These are phyloP conservation scores for Fusarium sulawesiense DNA, from an alignment of 2,329 filamentous ascomycete genomes.

Conservation along the genomic window DNA sequence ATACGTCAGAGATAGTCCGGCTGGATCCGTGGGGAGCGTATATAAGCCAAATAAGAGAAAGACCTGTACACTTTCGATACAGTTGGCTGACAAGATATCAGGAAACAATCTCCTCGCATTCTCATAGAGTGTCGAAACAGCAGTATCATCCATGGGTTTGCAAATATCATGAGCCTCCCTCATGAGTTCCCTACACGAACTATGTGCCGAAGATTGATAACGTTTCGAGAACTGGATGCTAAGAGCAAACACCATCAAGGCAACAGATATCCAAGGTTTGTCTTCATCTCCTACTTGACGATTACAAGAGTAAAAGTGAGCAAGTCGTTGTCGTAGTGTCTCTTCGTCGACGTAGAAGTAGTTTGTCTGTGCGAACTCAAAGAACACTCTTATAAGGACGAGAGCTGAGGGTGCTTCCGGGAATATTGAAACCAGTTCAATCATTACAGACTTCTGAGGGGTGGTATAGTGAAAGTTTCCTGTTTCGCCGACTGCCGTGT, in stretches of 20 bases:
- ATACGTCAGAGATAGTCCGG: conserved; percentile 38
- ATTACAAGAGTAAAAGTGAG: conserved; percentile 29
- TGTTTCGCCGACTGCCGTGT: neutral
- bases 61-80: conserved; percentile 34
- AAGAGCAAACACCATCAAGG: conserved; percentile 40
- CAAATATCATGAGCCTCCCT: conserved; percentile 24
- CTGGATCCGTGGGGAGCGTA: conserved; percentile 34
- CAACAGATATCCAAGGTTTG: conserved; percentile 37
- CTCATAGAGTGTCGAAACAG: conserved; percentile 29
- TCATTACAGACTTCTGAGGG: conserved; percentile 13
- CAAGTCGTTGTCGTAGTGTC: conserved; percentile 24
- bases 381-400: conserved; percentile 37
- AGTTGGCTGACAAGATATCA: conserved; percentile 31
- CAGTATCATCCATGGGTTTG: conserved; percentile 29
- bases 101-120: conserved; percentile 26
- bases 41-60: conserved; percentile 39
- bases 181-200: neutral
- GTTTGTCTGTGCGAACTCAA: conserved; percentile 41
- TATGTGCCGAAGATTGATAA: conserved; percentile 1
- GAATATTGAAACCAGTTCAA: conserved; percentile 32
- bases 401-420: conserved; percentile 26
- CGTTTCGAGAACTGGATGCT: conserved; percentile 39
- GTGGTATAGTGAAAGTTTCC: neutral
- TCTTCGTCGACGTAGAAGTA: conserved; percentile 42
- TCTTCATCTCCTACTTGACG: conserved; percentile 6